Percentiles rank a stretch among this genome's conserved stretches.
These are phyloP conservation scores for Glebionis coronaria DNA, from an alignment of 129 eudicot genomes.

Conservation along the genomic window DNA sequence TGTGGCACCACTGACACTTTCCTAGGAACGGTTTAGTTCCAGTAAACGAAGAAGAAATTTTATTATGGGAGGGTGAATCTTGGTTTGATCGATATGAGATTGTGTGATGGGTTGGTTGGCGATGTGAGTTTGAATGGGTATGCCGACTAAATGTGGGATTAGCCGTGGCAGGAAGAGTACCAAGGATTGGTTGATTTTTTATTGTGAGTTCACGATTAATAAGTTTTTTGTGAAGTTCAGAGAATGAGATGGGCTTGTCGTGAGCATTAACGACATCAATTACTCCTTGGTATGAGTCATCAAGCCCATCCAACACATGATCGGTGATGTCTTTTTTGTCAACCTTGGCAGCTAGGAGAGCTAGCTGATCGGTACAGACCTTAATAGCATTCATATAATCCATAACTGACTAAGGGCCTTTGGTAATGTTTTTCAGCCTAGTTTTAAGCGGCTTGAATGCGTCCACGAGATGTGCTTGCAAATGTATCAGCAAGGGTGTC, in stretches of 20 bases:
- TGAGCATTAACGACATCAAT: neutral
- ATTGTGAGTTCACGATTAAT: neutral
- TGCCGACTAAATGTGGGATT: neutral
- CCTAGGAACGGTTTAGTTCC: no score
- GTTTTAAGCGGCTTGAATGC: neutral
- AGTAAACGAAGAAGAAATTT: no score
- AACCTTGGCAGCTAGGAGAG: neutral
- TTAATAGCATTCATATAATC: neutral
- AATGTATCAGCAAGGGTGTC: neutral
- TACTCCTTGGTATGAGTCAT: neutral
- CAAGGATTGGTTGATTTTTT: neutral
- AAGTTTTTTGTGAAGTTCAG: neutral
- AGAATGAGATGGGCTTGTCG: neutral
- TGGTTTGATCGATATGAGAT: neutral
- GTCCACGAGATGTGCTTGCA: neutral
- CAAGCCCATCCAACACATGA: neutral
- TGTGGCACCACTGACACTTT: no score
- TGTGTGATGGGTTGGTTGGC: neutral
- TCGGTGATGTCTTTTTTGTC: neutral
- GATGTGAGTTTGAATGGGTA: neutral
- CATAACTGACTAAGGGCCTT: neutral
- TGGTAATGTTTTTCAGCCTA: neutral
- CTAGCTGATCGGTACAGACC: neutral
- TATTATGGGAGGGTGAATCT: neutral
- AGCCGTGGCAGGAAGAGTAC: neutral